A percentile compares a stretch with the other conserved stretches of the same genome.
Evolutionary conservation across 192 early-diverging fungal genomes (phyloP).

Genomic region (Podila horticola): DNA sequence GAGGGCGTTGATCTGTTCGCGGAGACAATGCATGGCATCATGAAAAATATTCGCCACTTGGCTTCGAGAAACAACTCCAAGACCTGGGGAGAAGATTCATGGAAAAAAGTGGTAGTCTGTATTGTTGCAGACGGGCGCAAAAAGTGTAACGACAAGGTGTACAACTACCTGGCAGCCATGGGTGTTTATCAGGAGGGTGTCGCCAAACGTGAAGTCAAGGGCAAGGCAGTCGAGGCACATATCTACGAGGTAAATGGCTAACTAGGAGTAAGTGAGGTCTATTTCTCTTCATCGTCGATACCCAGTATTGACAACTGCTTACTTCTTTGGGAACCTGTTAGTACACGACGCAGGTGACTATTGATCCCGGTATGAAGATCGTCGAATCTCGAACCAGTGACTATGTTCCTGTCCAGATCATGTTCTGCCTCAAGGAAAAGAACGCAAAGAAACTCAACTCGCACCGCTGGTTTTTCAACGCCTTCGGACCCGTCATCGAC

Average conservation of each 20-base stretch:
- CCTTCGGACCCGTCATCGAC: conserved; percentile 65
- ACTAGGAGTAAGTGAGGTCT: not conserved
- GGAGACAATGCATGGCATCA: conserved; percentile 79
- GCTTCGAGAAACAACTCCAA: conserved; percentile 64
- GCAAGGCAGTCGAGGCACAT: conserved; percentile 69
- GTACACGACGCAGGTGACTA: conserved; percentile 78
- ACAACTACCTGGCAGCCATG: conserved; percentile 76
- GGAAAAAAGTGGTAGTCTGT: conserved; percentile 83
- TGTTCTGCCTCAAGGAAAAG: conserved; percentile 90
- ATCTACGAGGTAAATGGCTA: conserved; percentile 57
- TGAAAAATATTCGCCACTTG: conserved; percentile 83
- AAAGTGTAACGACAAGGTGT: conserved; percentile 70
- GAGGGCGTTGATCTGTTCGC: conserved; percentile 82
- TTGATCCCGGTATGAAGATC: conserved; percentile 75
- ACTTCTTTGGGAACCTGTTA: conserved; percentile 26
- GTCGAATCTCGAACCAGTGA: conserved; percentile 58
- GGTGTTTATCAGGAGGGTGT: conserved; percentile 84
- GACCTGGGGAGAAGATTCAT: conserved; percentile 68
- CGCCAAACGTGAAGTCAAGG: conserved; percentile 72
- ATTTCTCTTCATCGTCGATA: not conserved
- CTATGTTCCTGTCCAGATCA: conserved; percentile 74
- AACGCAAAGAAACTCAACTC: conserved; percentile 89
- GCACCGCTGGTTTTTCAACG: conserved; percentile 77
- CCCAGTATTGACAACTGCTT: not conserved
- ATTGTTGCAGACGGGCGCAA: conserved; percentile 83